These are phyloP conservation scores for Pulveroboletus sp. DNA, from an alignment of 1,284 basidiomycete species.

Conservation along the genomic window DNA sequence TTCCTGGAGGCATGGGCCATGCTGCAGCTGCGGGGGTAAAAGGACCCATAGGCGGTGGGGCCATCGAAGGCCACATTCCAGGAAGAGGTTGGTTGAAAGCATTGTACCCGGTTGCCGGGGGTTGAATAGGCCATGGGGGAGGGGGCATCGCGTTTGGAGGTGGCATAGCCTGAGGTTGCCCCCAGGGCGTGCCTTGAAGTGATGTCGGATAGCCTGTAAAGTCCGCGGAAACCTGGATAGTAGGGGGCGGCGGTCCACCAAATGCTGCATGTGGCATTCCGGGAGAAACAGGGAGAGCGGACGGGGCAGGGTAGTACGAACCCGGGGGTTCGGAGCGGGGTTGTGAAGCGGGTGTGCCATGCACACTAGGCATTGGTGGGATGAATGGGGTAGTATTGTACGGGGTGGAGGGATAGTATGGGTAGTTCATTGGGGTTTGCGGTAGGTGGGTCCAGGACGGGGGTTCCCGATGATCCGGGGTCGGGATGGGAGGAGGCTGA, in stretches of 20 bases:
- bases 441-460: conserved; percentile 32
- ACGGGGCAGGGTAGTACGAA: conserved; percentile 36
- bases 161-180: conserved; percentile 21
- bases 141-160: conserved; percentile 25
- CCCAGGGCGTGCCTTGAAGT: conserved; percentile 33
- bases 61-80: conserved; percentile 28
- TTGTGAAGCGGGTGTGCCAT: conserved; percentile 28
- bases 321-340: conserved; percentile 30
- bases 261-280: conserved; percentile 11
- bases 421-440: conserved; percentile 32
- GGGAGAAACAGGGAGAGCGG: conserved; percentile 30
- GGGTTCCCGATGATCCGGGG: conserved; percentile 25
- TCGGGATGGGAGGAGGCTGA: conserved; percentile 31
- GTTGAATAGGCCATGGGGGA: conserved; percentile 16
- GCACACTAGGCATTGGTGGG: conserved; percentile 31
- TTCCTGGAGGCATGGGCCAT: conserved; percentile 32
- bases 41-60: conserved; percentile 17
- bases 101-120: conserved; percentile 29
- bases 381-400: conserved; percentile 36
- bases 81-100: conserved; percentile 35
- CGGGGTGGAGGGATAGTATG: conserved; percentile 32
- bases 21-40: conserved; percentile 32
- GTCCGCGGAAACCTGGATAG: conserved; percentile 28
- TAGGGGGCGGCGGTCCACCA: conserved; percentile 6
- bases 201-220: conserved; percentile 36